phyloP scores from a whole-genome alignment of 768 basidiomycete species.

The Auricularia heimuer region DNA sequence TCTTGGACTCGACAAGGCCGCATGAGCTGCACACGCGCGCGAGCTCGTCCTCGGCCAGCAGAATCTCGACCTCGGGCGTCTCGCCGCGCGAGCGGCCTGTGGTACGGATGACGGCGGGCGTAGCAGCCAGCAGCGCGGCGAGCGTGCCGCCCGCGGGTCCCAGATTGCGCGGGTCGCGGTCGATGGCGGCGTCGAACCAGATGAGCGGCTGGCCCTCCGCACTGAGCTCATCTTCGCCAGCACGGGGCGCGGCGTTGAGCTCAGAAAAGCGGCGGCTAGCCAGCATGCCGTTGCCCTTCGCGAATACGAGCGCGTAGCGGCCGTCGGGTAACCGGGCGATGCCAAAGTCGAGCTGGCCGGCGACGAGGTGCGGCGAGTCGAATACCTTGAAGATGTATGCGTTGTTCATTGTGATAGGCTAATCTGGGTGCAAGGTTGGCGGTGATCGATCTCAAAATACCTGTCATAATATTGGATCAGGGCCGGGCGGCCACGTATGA shows the following conservation, averaged over 20 bases:
- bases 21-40: not conserved
- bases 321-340: too few species aligned
- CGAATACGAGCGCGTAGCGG: not conserved
- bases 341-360: too few species aligned
- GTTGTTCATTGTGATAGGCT: too few species aligned
- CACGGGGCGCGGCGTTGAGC: not conserved
- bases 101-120: not conserved
- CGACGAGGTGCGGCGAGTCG: too few species aligned
- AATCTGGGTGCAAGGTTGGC: too few species aligned
- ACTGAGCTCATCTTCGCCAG: not conserved
- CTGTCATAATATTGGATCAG: too few species aligned
- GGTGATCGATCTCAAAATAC: too few species aligned
- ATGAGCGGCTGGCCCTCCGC: not conserved
- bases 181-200: not conserved
- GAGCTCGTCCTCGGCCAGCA: slow-evolving; percentile 1
- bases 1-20: not conserved
- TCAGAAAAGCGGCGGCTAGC: not conserved
- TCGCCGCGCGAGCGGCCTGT: not conserved
- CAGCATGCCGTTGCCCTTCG: not conserved
- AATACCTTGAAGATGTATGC: too few species aligned
- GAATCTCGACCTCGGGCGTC: not conserved
- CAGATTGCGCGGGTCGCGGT: not conserved
- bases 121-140: not conserved
- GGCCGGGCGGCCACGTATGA: too few species aligned
- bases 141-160: not conserved